Evolutionary conservation across 345 rosid genomes (phyloP), one percentile per base, ranked within the genome.

Genomic region (Lepidium didymum): DNA sequence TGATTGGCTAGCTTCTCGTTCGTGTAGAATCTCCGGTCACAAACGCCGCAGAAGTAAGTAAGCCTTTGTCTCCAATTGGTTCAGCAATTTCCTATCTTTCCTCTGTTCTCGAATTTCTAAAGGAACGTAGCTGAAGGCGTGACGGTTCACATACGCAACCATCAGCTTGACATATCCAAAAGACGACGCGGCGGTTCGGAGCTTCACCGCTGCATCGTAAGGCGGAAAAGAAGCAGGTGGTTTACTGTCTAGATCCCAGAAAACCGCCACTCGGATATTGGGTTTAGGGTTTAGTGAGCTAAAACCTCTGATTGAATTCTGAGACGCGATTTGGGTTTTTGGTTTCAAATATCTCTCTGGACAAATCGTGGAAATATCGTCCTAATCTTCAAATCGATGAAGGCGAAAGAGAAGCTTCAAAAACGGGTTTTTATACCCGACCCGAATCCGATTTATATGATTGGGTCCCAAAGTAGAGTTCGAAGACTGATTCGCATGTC

Each of bases 211-310:
- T 29, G 91, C 96, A 9, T 86, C 93, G 67, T 69, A 84, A 0
- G 93, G 91, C 34, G 90, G 84, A 70, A 77, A 55, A 23, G 96
- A 75, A 33, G 77, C 85, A 0, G 93, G 96, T 25, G 88, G 88
- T 75, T 85, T 90, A 74, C 85, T 87, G 69, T 90, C 96, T 69
- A 92, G 81, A 73, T 92, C 96, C 96, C 96, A 92, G 85, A 90
- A 87, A 44, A 92, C 51, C 25, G 83, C 98, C 33, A 90, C 90
- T 34, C 54, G 73, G 73, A 49, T 67, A 44, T 40, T 38, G 18
- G 84, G 69, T 27, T 72, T 65, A 19, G 55, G 66, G 79, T 76
- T 72, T 50, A 66, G 23, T 8, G 78, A 56, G 47, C 71, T 61
- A 25, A 63, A 77, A 67, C 68, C 75, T 12, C 35, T 25, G 69